Percentiles rank a stretch among this genome's conserved stretches.
Evolutionary conservation across 495 filamentous ascomycete genomes (phyloP).

Genomic region (Emericellopsis terricola): DNA sequence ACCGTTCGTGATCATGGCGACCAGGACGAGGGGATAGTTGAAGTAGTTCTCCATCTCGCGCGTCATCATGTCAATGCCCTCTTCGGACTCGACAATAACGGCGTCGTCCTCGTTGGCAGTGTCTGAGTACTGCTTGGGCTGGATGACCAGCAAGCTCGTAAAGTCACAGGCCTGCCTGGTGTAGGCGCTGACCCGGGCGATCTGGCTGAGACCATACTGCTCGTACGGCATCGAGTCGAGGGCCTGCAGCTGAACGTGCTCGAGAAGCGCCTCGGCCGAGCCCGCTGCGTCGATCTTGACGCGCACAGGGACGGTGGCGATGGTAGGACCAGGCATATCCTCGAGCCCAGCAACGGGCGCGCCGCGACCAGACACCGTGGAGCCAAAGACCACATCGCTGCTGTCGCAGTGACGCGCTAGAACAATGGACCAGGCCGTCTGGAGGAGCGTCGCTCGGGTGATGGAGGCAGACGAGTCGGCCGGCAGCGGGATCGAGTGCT

Average conservation of each 20-base stretch:
- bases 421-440: slow-evolving; percentile 25
- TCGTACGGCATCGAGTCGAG: slow-evolving; percentile 21
- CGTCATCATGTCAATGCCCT: background rate
- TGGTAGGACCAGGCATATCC: slow-evolving; percentile 30
- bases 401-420: slow-evolving; percentile 16
- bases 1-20: no score
- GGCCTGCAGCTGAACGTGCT: slow-evolving; percentile 15
- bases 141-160: background rate
- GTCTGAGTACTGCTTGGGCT: slow-evolving; percentile 1
- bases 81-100: background rate
- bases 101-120: background rate
- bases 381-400: slow-evolving; percentile 27
- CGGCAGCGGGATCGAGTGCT: background rate
- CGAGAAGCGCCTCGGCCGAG: slow-evolving; percentile 5
- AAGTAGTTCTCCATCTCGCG: background rate
- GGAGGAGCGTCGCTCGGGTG: slow-evolving; percentile 24
- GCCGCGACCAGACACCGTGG: slow-evolving; percentile 28
- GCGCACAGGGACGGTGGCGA: no score
- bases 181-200: slow-evolving; percentile 3
- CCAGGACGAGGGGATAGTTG: background rate
- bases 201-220: slow-evolving; percentile 26
- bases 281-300: slow-evolving; percentile 6
- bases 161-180: slow-evolving; percentile 1
- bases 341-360: slow-evolving; percentile 24
- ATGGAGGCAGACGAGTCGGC: slow-evolving; percentile 9